Percentiles rank a stretch among this genome's conserved stretches.
phyloP scores from a whole-genome alignment of 371 early-diverging fungal species.

The Apophysomyces variabilis region DNA sequence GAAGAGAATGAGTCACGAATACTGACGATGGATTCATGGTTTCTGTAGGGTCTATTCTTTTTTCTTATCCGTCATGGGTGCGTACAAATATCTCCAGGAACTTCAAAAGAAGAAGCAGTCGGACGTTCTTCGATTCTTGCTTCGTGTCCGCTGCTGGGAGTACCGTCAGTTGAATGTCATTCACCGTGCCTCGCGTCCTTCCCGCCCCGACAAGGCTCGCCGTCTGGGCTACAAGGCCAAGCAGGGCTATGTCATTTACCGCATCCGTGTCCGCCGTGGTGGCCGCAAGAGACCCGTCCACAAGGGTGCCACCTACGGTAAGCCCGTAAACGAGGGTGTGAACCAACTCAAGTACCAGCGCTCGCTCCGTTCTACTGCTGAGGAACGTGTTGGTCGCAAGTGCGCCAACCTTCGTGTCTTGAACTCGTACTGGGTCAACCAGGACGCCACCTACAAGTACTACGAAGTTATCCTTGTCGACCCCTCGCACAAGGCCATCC shows the following conservation, averaged over 20 bases:
- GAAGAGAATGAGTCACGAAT: too few relatives aligned
- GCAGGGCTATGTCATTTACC: constrained; percentile 98
- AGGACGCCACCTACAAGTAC: constrained; percentile 98
- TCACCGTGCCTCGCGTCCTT: constrained; percentile 98
- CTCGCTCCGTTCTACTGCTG: constrained; percentile 92
- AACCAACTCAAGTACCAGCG: constrained; percentile 97
- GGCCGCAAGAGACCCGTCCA: constrained; percentile 94
- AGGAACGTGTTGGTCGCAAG: constrained; percentile 96
- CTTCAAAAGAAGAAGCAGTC: constrained; percentile 99
- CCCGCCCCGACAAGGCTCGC: constrained; percentile 99
- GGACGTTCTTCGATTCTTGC: constrained; percentile 98
- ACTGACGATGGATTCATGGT: too few relatives aligned
- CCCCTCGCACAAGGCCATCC: constrained; percentile 96
- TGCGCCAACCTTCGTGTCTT: constrained; percentile 96
- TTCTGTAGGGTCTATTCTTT: not conserved
- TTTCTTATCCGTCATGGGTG: constrained; percentile 3
- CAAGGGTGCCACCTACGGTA: constrained; percentile 99
- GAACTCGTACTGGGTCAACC: constrained; percentile 99
- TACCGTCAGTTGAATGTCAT: constrained; percentile 98
- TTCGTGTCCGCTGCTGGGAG: constrained; percentile 98
- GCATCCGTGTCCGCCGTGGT: constrained; percentile 98
- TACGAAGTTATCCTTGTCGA: constrained; percentile 99
- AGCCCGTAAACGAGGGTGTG: constrained; percentile 98
- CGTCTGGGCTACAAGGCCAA: constrained; percentile 99
- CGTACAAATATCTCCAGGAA: constrained; percentile 97